phyloP scores from a whole-genome alignment of 148 eudicot species.

The Cornus suecica region DNA sequence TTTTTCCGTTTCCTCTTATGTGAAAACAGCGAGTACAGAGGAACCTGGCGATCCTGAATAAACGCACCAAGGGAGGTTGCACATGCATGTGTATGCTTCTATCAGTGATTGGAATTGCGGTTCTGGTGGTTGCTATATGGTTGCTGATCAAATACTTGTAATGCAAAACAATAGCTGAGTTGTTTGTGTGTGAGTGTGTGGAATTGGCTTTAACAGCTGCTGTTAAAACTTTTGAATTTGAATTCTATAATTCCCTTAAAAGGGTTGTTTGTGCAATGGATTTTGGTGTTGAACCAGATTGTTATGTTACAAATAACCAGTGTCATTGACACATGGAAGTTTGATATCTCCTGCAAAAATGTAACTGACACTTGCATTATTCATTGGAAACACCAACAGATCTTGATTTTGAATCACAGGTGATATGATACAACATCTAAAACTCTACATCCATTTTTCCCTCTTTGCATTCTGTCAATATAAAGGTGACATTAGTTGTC shows the following conservation, averaged over 20 bases:
- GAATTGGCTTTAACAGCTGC: background rate
- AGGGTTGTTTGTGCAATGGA: background rate
- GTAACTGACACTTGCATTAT: too few relatives aligned
- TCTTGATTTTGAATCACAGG: too few relatives aligned
- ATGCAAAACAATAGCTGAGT: background rate
- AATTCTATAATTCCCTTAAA: background rate
- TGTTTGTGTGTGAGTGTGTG: conserved; percentile 4
- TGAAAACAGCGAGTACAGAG: conserved; percentile 74
- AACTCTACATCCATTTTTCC: too few relatives aligned
- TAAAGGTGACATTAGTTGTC: too few relatives aligned
- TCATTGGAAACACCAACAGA: too few relatives aligned
- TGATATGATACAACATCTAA: too few relatives aligned
- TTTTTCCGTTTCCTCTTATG: background rate
- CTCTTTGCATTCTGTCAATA: too few relatives aligned
- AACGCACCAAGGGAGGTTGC: conserved; percentile 72
- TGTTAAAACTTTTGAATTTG: background rate
- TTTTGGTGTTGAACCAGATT: background rate
- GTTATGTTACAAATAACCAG: too few relatives aligned
- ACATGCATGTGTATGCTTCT: conserved; percentile 57
- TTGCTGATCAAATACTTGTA: conserved; percentile 70
- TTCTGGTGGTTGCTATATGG: conserved; percentile 44
- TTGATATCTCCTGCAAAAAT: background rate
- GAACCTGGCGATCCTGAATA: conserved; percentile 59
- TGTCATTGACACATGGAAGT: too few relatives aligned
- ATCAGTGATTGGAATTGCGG: conserved; percentile 56